phyloP scores from a whole-genome alignment of 345 rosid genomes.

The Eucalyptus brandiana region DNA sequence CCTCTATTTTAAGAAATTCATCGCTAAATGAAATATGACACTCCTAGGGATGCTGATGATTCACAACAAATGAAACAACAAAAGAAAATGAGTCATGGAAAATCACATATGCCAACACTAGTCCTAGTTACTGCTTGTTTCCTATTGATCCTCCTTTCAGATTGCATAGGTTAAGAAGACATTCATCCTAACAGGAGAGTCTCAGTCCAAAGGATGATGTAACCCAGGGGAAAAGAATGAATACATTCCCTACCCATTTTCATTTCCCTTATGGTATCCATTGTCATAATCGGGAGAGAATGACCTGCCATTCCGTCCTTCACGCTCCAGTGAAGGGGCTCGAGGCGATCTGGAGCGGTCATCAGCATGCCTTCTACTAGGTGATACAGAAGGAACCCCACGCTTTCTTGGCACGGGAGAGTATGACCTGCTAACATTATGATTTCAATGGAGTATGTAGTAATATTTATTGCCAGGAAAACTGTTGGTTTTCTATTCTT shows the following conservation, averaged over 20 bases:
- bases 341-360: constrained; percentile 58
- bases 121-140: background rate
- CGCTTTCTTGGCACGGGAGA: constrained; percentile 64
- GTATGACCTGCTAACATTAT: constrained; percentile 44
- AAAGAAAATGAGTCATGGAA: background rate
- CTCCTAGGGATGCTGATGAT: background rate
- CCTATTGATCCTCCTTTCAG: background rate
- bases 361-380: constrained; percentile 49
- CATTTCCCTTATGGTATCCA: constrained; percentile 12
- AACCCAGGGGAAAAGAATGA: background rate
- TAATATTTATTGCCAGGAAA: background rate
- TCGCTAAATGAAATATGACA: background rate
- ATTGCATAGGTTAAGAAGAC: background rate
- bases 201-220: background rate
- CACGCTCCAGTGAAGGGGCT: constrained; percentile 54
- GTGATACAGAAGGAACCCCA: constrained; percentile 60
- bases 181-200: background rate
- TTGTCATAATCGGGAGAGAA: constrained; percentile 55
- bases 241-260: constrained; percentile 13
- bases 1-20: background rate
- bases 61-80: background rate
- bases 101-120: background rate
- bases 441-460: background rate
- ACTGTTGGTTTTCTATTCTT: background rate
- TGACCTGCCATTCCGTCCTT: constrained; percentile 33